Conservation (phyloP, 2,329 filamentous ascomycete genomes). For the Colletotrichum higginsianum region DNA sequence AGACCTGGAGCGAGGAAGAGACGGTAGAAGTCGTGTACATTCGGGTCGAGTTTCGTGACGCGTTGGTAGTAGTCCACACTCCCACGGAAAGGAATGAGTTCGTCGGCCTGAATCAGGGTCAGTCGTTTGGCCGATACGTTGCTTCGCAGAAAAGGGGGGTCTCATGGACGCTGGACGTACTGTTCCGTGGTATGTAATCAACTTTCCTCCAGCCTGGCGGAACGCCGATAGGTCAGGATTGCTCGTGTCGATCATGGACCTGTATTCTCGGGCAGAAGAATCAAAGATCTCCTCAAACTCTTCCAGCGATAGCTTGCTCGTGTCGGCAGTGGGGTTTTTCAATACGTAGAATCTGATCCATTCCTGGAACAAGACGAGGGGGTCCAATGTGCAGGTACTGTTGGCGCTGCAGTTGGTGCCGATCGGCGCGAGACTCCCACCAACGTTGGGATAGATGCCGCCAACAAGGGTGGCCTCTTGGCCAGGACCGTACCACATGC, state of each 20-base stretch:
- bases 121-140: neutral
- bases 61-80: conserved; percentile 49
- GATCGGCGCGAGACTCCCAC: too few species aligned
- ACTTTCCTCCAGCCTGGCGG: conserved; percentile 54
- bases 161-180: neutral
- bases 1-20: conserved; percentile 35
- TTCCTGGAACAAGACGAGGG: too few species aligned
- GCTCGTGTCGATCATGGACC: conserved; percentile 47
- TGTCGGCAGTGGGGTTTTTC: too few species aligned
- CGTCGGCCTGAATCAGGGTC: conserved; percentile 48
- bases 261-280: neutral
- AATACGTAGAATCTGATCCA: too few species aligned
- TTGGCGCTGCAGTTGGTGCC: too few species aligned
- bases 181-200: conserved; percentile 59
- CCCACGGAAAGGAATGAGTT: conserved; percentile 51
- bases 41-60: neutral
- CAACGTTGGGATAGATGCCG: too few species aligned
- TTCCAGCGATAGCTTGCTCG: neutral
- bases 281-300: too few species aligned
- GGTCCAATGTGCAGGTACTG: too few species aligned
- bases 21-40: conserved; percentile 20
- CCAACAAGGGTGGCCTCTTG: too few species aligned
- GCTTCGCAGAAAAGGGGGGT: neutral
- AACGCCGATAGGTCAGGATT: conserved; percentile 51
- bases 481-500: too few species aligned